These are phyloP conservation scores for Panaeolus papilionaceus DNA, from an alignment of 768 basidiomycete species.

Conservation along the genomic window DNA sequence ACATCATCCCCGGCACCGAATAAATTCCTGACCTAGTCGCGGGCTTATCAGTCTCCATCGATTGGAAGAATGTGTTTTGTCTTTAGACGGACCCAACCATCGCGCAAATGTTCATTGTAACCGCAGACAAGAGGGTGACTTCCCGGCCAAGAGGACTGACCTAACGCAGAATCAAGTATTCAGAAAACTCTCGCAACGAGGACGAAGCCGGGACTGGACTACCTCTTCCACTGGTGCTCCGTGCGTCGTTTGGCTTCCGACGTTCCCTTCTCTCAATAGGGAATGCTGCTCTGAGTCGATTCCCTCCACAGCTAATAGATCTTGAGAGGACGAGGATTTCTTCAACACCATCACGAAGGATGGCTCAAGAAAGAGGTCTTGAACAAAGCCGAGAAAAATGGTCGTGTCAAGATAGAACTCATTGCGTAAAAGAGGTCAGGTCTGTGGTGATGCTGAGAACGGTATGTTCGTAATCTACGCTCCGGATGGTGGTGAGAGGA, in stretches of 20 bases:
- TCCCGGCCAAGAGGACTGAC: constrained; percentile 1
- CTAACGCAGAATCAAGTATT: constrained; percentile 5
- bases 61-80: background rate
- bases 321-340: background rate
- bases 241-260: background rate
- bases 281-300: background rate
- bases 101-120: background rate
- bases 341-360: background rate
- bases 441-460: constrained; percentile 1
- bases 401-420: background rate
- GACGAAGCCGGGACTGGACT: background rate
- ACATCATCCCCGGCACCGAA: constrained; percentile 1
- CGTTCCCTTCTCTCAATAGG: background rate
- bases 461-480: background rate
- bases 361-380: background rate
- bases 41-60: background rate
- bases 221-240: constrained; percentile 7
- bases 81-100: background rate
- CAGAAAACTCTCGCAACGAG: background rate
- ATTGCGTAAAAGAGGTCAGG: background rate
- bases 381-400: background rate
- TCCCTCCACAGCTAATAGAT: background rate
- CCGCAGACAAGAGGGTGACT: background rate
- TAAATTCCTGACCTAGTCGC: background rate
- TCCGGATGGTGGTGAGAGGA: background rate